Evolutionary conservation across 495 filamentous ascomycete genomes (phyloP), one percentile per base, ranked within the genome.

Genomic region (Penicillium arizonense): DNA sequence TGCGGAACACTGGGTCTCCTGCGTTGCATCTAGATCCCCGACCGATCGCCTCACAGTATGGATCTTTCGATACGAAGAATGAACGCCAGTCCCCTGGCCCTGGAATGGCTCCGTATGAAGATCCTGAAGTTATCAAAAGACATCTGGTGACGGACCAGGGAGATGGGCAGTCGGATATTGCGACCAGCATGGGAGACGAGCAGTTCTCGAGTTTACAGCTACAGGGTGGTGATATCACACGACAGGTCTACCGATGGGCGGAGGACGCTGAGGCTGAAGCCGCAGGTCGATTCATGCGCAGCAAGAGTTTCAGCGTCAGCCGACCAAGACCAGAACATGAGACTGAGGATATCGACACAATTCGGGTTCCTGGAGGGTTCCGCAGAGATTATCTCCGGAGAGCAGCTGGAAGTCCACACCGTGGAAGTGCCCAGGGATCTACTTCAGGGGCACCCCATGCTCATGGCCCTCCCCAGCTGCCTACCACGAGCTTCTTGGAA

Each of bases 191-290:
- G 38, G 83, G 79, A 18, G 82, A 85, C 11, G 88, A 91, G 24
- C 89, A 95, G 60, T 98, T 98, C 64, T 97, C 92, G 24, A 96
- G 92, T 69, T 69, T 98, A 57, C 83, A 83, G 59, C 72, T 97
- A 38, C 95, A 97, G 61, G 94, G 94, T 28, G 94, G 94, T 33
- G 94, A 98, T 65, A 87, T 97, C 35, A 96, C 91, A 23, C 77
- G 94, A 47, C 87, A 94, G 44, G 92, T 98, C 46, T 98, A 98
- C 67, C 85, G 87, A 38, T 97, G 93, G 87, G 89, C 90, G 2
- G 90, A 96, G 64, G 88, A 95, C 62, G 87, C 87, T 14, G 78
- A 86, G 57, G 72, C 78, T 14, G 69, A 75, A 23, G 66, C 65
- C 28, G 77, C 82, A 41, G 78, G 80, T 55, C 79, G 82, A 26